Evolutionary conservation across 192 early-diverging fungal genomes (phyloP).

Genomic region (Dissophora globulifera): DNA sequence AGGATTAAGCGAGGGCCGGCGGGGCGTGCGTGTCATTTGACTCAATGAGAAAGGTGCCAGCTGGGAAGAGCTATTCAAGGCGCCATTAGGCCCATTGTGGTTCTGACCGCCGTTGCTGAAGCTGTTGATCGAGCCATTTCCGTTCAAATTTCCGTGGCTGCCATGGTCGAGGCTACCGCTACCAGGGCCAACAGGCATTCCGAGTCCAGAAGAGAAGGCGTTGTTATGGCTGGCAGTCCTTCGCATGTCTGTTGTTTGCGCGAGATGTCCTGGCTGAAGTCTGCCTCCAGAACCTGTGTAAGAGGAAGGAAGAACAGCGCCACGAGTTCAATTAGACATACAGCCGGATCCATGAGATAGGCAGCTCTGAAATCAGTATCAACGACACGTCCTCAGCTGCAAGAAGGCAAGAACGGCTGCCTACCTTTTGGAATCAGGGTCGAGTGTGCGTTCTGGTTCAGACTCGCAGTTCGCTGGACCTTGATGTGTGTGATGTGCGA

Average conservation of each 20-base stretch:
- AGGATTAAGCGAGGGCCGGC: conserved; percentile 23
- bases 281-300: conserved; percentile 14
- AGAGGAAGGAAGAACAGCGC: background rate
- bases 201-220: conserved; percentile 38
- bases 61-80: conserved; percentile 1
- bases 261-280: conserved; percentile 27
- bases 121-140: background rate
- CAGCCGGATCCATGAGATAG: too few species aligned
- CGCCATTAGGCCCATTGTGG: background rate
- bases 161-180: background rate
- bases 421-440: conserved; percentile 22
- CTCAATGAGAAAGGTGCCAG: conserved; percentile 37
- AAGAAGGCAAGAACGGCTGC: background rate
- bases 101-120: background rate
- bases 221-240: conserved; percentile 51
- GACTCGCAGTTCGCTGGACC: conserved; percentile 48
- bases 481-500: conserved; percentile 35
- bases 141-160: conserved; percentile 1
- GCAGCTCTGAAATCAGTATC: too few species aligned
- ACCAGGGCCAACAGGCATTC: conserved; percentile 6
- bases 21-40: conserved; percentile 26
- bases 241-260: conserved; percentile 37
- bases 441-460: conserved; percentile 17
- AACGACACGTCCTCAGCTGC: too few species aligned
- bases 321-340: background rate